Evolutionary conservation across 306 rosid genomes (phyloP), one percentile per base, ranked within the genome.

Genomic region (Abrus precatorius): DNA sequence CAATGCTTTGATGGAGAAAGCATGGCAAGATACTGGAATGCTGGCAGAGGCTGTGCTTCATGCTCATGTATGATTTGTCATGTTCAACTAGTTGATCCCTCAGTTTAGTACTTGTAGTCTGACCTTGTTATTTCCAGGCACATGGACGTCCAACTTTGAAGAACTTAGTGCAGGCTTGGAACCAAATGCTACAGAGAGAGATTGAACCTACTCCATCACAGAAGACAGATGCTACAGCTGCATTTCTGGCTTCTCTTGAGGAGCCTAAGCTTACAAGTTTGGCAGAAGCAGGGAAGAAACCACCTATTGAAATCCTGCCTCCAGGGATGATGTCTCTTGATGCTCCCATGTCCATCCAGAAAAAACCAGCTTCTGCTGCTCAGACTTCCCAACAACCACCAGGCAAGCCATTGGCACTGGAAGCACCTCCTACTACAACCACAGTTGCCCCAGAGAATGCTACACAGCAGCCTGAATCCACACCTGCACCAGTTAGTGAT

Each of bases 21-120:
- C 98, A 5, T 96, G 98, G 98, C 99, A 93, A 86, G 99, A 96
- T 68, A 96, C 98, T 13, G 99, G 99, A 82, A 93, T 96, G 99
- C 92, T 89, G 33, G 99, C 98, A 3, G 99, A 96, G 84, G 98
- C 99, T 62, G 99, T 96, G 81, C 98, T 96, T 85, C 99, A 96
- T 85, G 92, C 99, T 82, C 98, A 96, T 59, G 99, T 93, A 92
- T 49, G 86, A 80, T 48, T 53, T 45, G 56, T 76, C 44, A 20
- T 14, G 13, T 48, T 64, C 62, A 60, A 2, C 76, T 7, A 33
- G 55, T 59, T 74, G 27, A 50, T 30, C 70, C 67, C 70, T 34
- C 57, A 40, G 44, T 80, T 71, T 47, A 47, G 47, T 74, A 53
- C 75, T 59, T 71, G 72, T 63, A 70, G 34, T 81, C 79, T 88